phyloP scores from a whole-genome alignment of 2,329 filamentous ascomycete genomes.

The Aspergillus nomiae region DNA sequence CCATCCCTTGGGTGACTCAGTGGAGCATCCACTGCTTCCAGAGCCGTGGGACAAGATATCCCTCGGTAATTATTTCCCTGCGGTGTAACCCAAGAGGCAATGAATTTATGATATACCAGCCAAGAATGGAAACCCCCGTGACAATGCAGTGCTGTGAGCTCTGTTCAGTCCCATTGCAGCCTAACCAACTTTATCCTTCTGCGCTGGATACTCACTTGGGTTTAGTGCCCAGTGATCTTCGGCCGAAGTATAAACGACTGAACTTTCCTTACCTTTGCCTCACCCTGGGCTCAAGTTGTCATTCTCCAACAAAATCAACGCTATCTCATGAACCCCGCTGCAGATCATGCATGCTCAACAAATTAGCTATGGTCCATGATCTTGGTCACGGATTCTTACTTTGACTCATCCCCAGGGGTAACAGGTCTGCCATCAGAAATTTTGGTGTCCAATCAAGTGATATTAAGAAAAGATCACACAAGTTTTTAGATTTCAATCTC shows the following conservation, averaged over 20 bases:
- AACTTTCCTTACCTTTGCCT: background rate
- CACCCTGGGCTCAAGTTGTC: background rate
- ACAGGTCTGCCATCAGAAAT: background rate
- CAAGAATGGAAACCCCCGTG: background rate
- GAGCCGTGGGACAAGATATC: background rate
- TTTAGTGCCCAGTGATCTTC: background rate
- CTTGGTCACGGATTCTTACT: background rate
- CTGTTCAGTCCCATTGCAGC: background rate
- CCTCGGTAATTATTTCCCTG: constrained; percentile 1
- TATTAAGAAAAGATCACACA: background rate
- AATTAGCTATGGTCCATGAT: background rate
- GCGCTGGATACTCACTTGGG: background rate
- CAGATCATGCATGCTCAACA: background rate
- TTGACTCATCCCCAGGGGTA: background rate
- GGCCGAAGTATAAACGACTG: background rate
- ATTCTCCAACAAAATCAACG: background rate
- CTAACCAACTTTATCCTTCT: background rate
- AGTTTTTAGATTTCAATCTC: background rate
- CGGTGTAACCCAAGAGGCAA: background rate
- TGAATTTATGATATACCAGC: background rate
- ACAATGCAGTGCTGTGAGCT: background rate
- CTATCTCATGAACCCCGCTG: background rate
- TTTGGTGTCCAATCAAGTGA: background rate
- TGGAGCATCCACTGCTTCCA: background rate
- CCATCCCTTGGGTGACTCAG: background rate